These are phyloP conservation scores for Huntiella moniliformis DNA, from an alignment of 2,329 filamentous ascomycete genomes.

Conservation along the genomic window DNA sequence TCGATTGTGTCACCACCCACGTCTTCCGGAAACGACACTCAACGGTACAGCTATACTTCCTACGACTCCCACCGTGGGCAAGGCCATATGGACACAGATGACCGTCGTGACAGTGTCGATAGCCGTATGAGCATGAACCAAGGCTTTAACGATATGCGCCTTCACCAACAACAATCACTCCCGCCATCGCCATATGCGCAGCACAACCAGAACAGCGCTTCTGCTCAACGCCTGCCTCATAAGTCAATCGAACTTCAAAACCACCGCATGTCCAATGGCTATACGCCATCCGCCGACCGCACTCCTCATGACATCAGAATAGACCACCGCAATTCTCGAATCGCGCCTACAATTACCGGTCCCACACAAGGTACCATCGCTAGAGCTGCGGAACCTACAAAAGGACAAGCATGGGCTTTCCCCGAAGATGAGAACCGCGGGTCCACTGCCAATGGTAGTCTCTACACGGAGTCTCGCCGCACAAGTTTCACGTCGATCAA, in stretches of 20 bases:
- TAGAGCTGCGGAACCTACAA: slow-evolving; percentile 55
- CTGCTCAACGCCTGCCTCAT: slow-evolving; percentile 47
- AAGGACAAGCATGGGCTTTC: slow-evolving; percentile 71
- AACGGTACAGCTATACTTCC: slow-evolving; percentile 26
- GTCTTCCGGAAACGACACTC: slow-evolving; percentile 23
- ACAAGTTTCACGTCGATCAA: slow-evolving; percentile 62
- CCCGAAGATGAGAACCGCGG: slow-evolving; percentile 45
- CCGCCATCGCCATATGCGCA: slow-evolving; percentile 50
- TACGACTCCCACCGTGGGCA: slow-evolving; percentile 14
- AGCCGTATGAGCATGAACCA: slow-evolving; percentile 48
- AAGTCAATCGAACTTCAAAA: slow-evolving; percentile 31
- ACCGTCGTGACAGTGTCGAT: slow-evolving; percentile 58
- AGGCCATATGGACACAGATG: slow-evolving; percentile 14
- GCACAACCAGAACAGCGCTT: slow-evolving; percentile 58
- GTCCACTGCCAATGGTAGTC: slow-evolving; percentile 16
- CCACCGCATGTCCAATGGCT: slow-evolving; percentile 45
- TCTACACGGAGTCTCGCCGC: slow-evolving; percentile 38
- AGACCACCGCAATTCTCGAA: slow-evolving; percentile 34
- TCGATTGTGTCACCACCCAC: slow-evolving; percentile 45
- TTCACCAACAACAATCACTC: slow-evolving; percentile 27
- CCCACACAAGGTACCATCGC: slow-evolving; percentile 47
- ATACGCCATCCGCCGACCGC: slow-evolving; percentile 40
- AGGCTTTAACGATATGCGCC: slow-evolving; percentile 48
- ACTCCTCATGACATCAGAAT: slow-evolving; percentile 27
- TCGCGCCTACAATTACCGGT: slow-evolving; percentile 60